Evolutionary conservation across 495 filamentous ascomycete genomes (phyloP).

Genomic region (Penicillium parvum): DNA sequence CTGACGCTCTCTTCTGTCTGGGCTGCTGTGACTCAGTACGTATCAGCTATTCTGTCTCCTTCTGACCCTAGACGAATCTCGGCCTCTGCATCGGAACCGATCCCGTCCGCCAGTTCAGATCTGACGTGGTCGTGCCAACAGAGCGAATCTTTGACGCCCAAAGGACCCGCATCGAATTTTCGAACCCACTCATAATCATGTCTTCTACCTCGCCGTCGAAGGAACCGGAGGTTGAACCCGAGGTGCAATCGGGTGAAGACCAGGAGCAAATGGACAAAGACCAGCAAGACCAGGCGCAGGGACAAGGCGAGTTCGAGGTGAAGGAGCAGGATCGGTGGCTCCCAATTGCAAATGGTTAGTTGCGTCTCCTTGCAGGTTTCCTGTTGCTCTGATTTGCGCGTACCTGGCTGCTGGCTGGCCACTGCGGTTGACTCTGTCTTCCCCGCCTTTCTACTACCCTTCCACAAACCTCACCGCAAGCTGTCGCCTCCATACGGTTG

Average conservation of each 20-base stretch:
- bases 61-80: slow-evolving; percentile 28
- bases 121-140: slow-evolving; percentile 50
- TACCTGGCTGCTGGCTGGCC: slow-evolving; percentile 49
- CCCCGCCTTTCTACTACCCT: slow-evolving; percentile 15
- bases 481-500: no score
- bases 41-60: slow-evolving; percentile 34
- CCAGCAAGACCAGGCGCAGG: slow-evolving; percentile 60
- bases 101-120: slow-evolving; percentile 32
- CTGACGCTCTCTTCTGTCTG: slow-evolving; percentile 25
- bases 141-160: slow-evolving; percentile 34
- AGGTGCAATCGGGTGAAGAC: slow-evolving; percentile 90
- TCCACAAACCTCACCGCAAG: slow-evolving; percentile 2
- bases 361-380: slow-evolving; percentile 50
- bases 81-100: slow-evolving; percentile 24
- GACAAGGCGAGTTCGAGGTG: slow-evolving; percentile 88
- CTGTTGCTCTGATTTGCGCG: slow-evolving; percentile 54
- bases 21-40: slow-evolving; percentile 44
- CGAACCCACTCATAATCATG: slow-evolving; percentile 65
- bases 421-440: slow-evolving; percentile 20
- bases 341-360: slow-evolving; percentile 99
- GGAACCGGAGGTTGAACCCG: slow-evolving; percentile 82
- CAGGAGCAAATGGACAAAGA: slow-evolving; percentile 68
- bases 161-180: slow-evolving; percentile 24
- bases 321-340: slow-evolving; percentile 99
- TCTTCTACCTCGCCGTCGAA: slow-evolving; percentile 88